Evolutionary conservation across 495 filamentous ascomycete species (phyloP).

Genomic region (Lentithecium fluviatile): DNA sequence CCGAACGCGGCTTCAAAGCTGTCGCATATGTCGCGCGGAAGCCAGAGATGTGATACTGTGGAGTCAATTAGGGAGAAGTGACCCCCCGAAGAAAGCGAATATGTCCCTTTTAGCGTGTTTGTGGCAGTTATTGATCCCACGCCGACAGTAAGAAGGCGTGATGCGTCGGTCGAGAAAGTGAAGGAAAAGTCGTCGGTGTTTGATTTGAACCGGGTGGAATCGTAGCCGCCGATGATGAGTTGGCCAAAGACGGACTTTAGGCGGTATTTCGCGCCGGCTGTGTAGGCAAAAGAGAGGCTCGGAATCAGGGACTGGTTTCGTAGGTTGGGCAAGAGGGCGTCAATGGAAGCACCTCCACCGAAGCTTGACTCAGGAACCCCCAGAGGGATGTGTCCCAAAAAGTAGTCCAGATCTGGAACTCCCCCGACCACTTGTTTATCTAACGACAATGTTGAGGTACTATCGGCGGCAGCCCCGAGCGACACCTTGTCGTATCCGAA

Average conservation of each 20-base stretch:
- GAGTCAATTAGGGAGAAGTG: constrained; percentile 40
- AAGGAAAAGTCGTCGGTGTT: constrained; percentile 35
- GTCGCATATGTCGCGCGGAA: constrained; percentile 40
- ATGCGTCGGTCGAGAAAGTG: constrained; percentile 23
- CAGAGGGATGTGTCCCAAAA: constrained; percentile 30
- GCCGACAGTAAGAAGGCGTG: constrained; percentile 35
- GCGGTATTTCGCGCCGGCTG: constrained; percentile 37
- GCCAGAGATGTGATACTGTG: constrained; percentile 41
- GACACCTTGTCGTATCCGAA: constrained; percentile 35
- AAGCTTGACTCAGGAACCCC: constrained; percentile 32
- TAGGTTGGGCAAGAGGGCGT: constrained; percentile 27
- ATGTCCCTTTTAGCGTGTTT: constrained; percentile 32
- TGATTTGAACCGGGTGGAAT: constrained; percentile 38
- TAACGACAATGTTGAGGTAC: constrained; percentile 14
- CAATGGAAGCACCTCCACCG: constrained; percentile 23
- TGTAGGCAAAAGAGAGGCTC: constrained; percentile 36
- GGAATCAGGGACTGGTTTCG: constrained; percentile 32
- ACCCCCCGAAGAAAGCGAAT: constrained; percentile 29
- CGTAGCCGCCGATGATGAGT: constrained; percentile 44
- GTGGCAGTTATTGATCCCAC: constrained; percentile 39
- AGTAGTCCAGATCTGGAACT: constrained; percentile 32
- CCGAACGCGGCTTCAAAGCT: constrained; percentile 40
- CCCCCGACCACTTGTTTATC: constrained; percentile 33
- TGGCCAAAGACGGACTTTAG: constrained; percentile 51
- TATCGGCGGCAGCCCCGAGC: constrained; percentile 20